Conservation (phyloP, 2,329 filamentous ascomycete genomes). For the Verticillium isaacii region DNA sequence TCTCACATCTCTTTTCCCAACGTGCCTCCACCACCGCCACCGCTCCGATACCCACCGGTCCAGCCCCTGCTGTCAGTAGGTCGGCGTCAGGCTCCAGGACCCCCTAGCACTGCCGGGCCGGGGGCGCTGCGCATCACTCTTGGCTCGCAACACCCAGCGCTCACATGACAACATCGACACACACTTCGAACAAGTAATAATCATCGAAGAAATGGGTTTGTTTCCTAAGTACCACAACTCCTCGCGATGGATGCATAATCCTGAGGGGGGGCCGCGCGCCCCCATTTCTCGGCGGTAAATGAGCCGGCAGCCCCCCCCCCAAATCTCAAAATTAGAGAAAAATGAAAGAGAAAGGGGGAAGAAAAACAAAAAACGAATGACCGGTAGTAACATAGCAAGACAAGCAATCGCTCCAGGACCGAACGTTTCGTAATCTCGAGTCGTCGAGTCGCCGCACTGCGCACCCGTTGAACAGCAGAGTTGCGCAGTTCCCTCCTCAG, state of each 20-base stretch:
- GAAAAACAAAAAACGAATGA: not conserved
- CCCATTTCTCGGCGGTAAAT: not conserved
- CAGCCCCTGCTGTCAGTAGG: not conserved
- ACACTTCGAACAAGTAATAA: not conserved
- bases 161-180: not conserved
- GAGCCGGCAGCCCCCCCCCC: not conserved
- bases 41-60: not conserved
- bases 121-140: not conserved
- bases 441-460: not conserved
- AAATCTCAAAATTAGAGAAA: not conserved
- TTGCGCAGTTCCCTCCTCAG: not conserved
- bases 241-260: not conserved
- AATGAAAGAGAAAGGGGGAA: not conserved
- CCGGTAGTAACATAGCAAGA: not conserved
- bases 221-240: not conserved
- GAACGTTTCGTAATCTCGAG: not conserved
- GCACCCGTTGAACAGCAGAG: not conserved
- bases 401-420: not conserved
- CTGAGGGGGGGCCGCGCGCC: not conserved
- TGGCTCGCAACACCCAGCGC: not conserved
- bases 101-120: not conserved
- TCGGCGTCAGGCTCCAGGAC: not conserved
- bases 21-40: not conserved
- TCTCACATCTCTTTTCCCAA: not conserved
- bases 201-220: not conserved